Conservation (phyloP, 2,329 filamentous ascomycete species). For the Alternaria sp. region DNA sequence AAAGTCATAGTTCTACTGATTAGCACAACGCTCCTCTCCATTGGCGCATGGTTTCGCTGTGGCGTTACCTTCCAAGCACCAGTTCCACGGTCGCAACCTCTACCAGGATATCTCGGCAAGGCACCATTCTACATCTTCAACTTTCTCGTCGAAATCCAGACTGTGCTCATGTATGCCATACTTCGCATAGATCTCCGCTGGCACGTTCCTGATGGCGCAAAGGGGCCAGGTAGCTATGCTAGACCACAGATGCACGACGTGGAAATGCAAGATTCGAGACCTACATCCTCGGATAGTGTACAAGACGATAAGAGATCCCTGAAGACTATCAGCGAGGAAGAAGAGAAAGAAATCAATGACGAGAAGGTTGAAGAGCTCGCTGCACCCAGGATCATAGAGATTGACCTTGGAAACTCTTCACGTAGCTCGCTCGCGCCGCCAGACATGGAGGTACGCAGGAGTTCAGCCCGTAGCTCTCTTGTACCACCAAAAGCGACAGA, state of each 20-base stretch:
- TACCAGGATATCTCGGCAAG: constrained; percentile 76
- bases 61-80: constrained; percentile 65
- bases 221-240: constrained; percentile 52
- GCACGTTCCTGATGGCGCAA: constrained; percentile 75
- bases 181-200: constrained; percentile 79
- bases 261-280: constrained; percentile 30
- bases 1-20: constrained; percentile 73
- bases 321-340: constrained; percentile 4
- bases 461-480: constrained; percentile 8
- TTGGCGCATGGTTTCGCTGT: constrained; percentile 75
- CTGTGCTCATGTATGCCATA: constrained; percentile 72
- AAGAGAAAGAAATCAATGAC: constrained; percentile 7
- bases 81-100: constrained; percentile 57
- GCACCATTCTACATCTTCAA: constrained; percentile 83
- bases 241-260: constrained; percentile 20
- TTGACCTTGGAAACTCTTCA: constrained; percentile 11
- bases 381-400: constrained; percentile 13
- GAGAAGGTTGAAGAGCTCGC: constrained; percentile 6
- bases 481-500: constrained; percentile 2
- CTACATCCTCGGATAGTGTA: constrained; percentile 14
- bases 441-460: constrained; percentile 3
- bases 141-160: constrained; percentile 76
- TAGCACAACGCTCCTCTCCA: constrained; percentile 67
- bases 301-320: constrained; percentile 4
- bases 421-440: constrained; percentile 4